A percentile compares a stretch with the other conserved stretches of the same genome.
phyloP scores from a whole-genome alignment of 345 rosid genomes.

The Luvunga scandens region DNA sequence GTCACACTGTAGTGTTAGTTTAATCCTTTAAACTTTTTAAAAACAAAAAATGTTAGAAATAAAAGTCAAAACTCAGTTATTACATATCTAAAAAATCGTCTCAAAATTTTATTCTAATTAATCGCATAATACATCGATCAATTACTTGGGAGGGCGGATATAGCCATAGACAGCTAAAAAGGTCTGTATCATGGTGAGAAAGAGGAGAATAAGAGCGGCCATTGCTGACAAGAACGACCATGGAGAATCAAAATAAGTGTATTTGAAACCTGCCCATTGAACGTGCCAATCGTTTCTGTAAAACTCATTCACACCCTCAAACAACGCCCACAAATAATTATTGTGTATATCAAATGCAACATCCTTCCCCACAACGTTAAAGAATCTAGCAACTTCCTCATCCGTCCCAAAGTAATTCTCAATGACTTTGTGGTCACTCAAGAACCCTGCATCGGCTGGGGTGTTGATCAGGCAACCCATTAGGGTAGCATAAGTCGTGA shows the following conservation, averaged over 20 bases:
- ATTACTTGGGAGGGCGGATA: conserved; percentile 5
- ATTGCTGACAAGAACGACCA: conserved; percentile 61
- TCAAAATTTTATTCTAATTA: neutral
- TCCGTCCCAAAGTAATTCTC: conserved; percentile 59
- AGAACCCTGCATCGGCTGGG: conserved; percentile 41
- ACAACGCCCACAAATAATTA: conserved; percentile 38
- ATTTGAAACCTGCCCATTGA: conserved; percentile 50
- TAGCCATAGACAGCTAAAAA: conserved; percentile 36
- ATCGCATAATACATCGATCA: neutral
- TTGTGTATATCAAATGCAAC: conserved; percentile 37
- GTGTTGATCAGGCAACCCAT: conserved; percentile 53
- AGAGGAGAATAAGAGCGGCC: conserved; percentile 45
- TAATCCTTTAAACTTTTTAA: too few species aligned
- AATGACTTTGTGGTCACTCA: conserved; percentile 39
- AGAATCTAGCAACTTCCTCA: conserved; percentile 42
- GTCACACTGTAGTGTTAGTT: too few species aligned
- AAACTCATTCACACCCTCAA: conserved; percentile 49
- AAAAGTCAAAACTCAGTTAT: neutral
- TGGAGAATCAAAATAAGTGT: conserved; percentile 48
- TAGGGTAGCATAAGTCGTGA: conserved; percentile 50
- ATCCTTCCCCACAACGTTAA: conserved; percentile 48
- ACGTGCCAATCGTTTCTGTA: conserved; percentile 44
- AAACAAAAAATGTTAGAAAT: too few species aligned
- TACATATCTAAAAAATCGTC: neutral
- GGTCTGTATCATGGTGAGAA: conserved; percentile 46